Percentiles rank a stretch among this genome's conserved stretches.
Conservation (phyloP, 176 grass and related monocot species). For the Ensete ventricosum region DNA sequence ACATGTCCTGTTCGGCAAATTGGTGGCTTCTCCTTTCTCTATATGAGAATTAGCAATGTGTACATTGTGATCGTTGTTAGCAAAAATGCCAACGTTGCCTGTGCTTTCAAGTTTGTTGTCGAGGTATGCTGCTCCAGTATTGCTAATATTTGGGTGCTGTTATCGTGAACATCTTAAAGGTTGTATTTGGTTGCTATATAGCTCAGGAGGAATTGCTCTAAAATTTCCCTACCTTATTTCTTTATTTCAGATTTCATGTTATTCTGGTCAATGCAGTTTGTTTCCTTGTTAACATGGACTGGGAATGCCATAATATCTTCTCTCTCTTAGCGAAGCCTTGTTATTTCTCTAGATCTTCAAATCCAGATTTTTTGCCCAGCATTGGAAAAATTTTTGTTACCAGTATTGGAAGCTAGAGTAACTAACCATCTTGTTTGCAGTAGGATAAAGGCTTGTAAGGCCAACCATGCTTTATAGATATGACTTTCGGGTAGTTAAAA, state of each 20-base stretch:
- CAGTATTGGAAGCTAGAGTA: not conserved
- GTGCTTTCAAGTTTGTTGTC: slow-evolving; percentile 6
- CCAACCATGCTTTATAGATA: too few species aligned
- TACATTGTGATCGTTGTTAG: slow-evolving; percentile 11
- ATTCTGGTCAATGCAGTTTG: not conserved
- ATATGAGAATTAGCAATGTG: slow-evolving; percentile 13
- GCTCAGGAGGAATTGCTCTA: not conserved
- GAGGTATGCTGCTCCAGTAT: not conserved
- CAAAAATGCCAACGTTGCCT: slow-evolving; percentile 3
- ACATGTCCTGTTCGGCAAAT: slow-evolving; percentile 12
- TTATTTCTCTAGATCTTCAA: not conserved
- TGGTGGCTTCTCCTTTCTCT: slow-evolving; percentile 6
- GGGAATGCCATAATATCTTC: not conserved
- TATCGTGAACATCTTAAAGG: not conserved
- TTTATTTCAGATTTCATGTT: not conserved
- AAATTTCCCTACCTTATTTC: not conserved
- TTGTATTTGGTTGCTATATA: not conserved
- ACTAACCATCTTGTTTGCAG: not conserved
- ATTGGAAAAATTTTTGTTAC: not conserved
- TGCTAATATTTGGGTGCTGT: not conserved
- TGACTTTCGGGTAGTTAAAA: too few species aligned
- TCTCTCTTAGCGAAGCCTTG: not conserved
- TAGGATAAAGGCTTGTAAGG: too few species aligned
- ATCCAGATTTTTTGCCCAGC: not conserved
- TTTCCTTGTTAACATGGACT: not conserved